Conservation (phyloP, 495 filamentous ascomycete species). For the Podospora comata region DNA sequence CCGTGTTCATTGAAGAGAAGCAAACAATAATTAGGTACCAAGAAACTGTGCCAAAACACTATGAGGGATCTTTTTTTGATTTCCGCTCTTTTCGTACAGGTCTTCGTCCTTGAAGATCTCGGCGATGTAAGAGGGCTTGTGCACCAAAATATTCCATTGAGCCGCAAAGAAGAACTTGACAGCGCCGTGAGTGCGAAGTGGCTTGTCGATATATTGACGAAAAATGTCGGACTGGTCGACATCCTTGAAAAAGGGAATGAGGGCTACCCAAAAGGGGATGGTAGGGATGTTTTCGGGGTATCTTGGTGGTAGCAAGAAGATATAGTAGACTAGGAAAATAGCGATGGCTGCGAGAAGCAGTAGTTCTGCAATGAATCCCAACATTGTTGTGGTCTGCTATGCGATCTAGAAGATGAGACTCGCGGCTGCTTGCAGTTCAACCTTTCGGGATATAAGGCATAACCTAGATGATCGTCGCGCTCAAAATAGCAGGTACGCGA, state of each 20-base stretch:
- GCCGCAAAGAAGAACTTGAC: slow-evolving; percentile 41
- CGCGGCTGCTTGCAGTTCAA: not conserved
- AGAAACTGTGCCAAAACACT: slow-evolving; percentile 40
- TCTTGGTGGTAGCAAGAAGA: slow-evolving; percentile 15
- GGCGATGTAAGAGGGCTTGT: slow-evolving; percentile 38
- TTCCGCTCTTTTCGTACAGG: slow-evolving; percentile 44
- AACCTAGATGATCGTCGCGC: not conserved
- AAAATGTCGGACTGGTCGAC: slow-evolving; percentile 35
- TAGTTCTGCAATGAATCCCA: slow-evolving; percentile 8
- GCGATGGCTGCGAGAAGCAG: slow-evolving; percentile 9
- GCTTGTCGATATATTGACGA: slow-evolving; percentile 28
- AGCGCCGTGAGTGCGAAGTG: slow-evolving; percentile 39
- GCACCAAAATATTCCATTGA: slow-evolving; percentile 22
- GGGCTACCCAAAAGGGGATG: slow-evolving; percentile 30
- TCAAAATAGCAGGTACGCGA: not conserved
- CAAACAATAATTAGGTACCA: slow-evolving; percentile 28
- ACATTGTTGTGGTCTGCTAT: slow-evolving; percentile 4
- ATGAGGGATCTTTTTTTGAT: slow-evolving; percentile 48
- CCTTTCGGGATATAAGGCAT: not conserved
- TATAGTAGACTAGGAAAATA: not conserved
- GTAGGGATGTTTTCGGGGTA: slow-evolving; percentile 29
- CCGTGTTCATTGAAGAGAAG: not conserved
- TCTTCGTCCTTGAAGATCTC: slow-evolving; percentile 50
- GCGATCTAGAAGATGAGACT: not conserved
- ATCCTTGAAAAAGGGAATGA: slow-evolving; percentile 31